A percentile compares a stretch with the other conserved stretches of the same genome.
Conservation (phyloP, 2,329 filamentous ascomycete genomes). For the Penicillium aurantiogriseum region DNA sequence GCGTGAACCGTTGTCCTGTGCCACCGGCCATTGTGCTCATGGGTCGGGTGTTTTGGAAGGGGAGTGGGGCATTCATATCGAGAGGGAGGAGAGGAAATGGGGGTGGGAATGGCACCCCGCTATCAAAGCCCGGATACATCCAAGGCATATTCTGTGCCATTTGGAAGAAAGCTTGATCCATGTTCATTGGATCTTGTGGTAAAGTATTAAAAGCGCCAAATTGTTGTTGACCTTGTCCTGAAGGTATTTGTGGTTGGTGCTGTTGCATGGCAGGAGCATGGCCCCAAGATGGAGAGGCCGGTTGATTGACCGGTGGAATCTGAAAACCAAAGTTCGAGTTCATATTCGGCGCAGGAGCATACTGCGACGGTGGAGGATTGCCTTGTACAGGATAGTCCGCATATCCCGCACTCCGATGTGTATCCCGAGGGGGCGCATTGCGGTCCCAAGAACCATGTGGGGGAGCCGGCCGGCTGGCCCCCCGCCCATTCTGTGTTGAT, state of each 20-base stretch:
- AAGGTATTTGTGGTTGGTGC: neutral
- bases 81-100: conserved; percentile 15
- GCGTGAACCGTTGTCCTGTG: neutral
- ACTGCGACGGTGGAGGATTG: neutral
- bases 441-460: neutral
- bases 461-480: neutral
- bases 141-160: conserved; percentile 1
- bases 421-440: neutral
- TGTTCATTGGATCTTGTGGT: conserved; percentile 1
- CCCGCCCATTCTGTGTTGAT: neutral
- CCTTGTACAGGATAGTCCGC: neutral
- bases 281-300: neutral
- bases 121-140: neutral
- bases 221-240: neutral
- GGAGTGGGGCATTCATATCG: conserved; percentile 6
- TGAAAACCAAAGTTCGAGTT: neutral
- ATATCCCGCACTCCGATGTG: neutral
- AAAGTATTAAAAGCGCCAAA: conserved; percentile 10
- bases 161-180: conserved; percentile 12
- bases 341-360: neutral
- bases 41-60: conserved; percentile 10
- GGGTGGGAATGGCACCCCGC: neutral
- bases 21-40: conserved; percentile 20
- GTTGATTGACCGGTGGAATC: neutral
- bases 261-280: neutral